Conservation (phyloP, 257 asterid species). For the Fraxinus cuspidata region DNA sequence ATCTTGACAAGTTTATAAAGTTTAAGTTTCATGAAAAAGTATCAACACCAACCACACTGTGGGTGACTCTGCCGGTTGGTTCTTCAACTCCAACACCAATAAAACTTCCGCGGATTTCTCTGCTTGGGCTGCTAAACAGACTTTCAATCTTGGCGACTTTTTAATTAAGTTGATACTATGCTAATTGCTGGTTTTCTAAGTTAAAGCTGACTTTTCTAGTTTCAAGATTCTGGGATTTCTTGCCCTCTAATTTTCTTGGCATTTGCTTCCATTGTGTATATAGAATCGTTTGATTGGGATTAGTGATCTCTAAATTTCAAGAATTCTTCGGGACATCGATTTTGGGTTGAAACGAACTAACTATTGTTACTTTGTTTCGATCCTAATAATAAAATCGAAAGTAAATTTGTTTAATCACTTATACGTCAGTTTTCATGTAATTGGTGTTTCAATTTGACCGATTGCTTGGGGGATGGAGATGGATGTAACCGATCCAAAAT, state of each 20-base stretch:
- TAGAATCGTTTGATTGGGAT: constrained; percentile 15
- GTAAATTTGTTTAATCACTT: neutral
- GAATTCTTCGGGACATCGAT: neutral
- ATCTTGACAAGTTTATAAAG: no score
- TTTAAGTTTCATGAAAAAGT: no score
- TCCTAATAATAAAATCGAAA: neutral
- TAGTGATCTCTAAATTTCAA: constrained; percentile 2
- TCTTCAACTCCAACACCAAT: constrained; percentile 55
- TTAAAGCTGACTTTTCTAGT: neutral
- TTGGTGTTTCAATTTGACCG: neutral
- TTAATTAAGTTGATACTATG: constrained; percentile 48
- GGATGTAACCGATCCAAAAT: neutral
- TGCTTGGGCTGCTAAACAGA: constrained; percentile 68
- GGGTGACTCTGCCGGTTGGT: constrained; percentile 80
- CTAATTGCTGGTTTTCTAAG: neutral
- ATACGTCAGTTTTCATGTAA: neutral
- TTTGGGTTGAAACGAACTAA: neutral
- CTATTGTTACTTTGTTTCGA: neutral
- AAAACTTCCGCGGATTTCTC: constrained; percentile 55
- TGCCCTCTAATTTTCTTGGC: neutral
- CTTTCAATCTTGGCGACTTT: constrained; percentile 81
- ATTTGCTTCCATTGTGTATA: constrained; percentile 4
- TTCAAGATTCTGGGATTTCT: neutral
- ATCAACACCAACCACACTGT: constrained; percentile 82
- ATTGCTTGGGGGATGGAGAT: neutral